Evolutionary conservation across 1,139 yeast species (phyloP), one percentile per base, ranked within the genome.

Genomic region (Lizanozyma gosingica): DNA sequence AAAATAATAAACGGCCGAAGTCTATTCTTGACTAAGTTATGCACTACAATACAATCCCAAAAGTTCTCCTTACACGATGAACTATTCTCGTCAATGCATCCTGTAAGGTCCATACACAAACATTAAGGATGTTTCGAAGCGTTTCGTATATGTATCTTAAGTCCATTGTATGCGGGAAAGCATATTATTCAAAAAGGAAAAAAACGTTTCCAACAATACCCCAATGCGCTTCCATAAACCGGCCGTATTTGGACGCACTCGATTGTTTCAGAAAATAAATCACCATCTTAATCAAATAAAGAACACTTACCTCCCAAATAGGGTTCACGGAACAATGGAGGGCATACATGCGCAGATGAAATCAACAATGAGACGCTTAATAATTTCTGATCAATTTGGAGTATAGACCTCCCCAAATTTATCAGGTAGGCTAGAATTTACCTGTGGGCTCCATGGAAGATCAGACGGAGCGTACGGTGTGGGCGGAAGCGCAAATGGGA

Each of bases 401-500:
- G 29, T 48, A 42, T 54, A 57, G 2, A 44, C 46, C 15, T 50
- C 38, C 0, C 62, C 63, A 39, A 46, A 48, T 16, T 33, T 47
- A 40, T 61, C 65, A 33, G 39, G 41, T 29, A 54, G 35, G 2
- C 33, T 32, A 14, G 45, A 55, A 37, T 50, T 47, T 1, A 51
- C 47, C 18, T 43, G 45, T 37, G 47, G 49, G 44, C 75, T 64
- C 80, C 83, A 80, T 0, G 83, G 77, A 39, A 55, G 48, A 51
- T 79, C 86, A 1, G 35, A 38, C 0, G 42, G 3, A 0, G 38
- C 39, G 49, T 79, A 80, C 32, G 52, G 55, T 3, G 39, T 44
- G 1, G 80, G 69, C 0, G 84, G 83, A 15, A 77, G 46, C 37
- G 58, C 60, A 46, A 78, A 78, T 0, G 87, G 87, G 14, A 80